Evolutionary conservation across 805 yeast species (phyloP).

Genomic region (Hemisphaericaspora nanyangensis): DNA sequence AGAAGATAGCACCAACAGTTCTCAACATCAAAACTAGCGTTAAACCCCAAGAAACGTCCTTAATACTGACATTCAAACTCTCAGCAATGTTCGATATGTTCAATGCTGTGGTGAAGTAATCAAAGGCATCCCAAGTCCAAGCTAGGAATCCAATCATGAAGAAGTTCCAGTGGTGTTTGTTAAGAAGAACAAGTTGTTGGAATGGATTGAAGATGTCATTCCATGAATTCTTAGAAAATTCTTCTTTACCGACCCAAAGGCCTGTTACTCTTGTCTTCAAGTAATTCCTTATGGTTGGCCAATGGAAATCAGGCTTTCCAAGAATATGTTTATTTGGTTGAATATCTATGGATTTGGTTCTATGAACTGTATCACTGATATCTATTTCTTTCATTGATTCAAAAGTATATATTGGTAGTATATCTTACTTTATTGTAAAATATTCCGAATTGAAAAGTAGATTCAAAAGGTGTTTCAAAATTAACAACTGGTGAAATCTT

Average conservation of each 20-base stretch:
- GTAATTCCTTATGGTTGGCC: conserved; percentile 21
- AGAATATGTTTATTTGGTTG: conserved; percentile 19
- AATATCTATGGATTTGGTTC: too few relatives aligned
- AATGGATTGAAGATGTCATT: conserved; percentile 43
- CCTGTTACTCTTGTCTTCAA: conserved; percentile 45
- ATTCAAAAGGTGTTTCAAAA: too few relatives aligned
- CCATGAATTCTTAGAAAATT: conserved; percentile 30
- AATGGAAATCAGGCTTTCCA: conserved; percentile 18
- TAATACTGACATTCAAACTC: conserved; percentile 38
- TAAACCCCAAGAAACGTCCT: conserved; percentile 66
- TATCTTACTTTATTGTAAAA: too few relatives aligned
- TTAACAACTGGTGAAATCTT: too few relatives aligned
- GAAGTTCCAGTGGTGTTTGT: conserved; percentile 48
- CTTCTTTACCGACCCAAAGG: conserved; percentile 43
- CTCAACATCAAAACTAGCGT: conserved; percentile 68
- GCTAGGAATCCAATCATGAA: conserved; percentile 57
- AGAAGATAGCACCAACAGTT: conserved; percentile 63
- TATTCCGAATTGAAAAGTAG: too few relatives aligned
- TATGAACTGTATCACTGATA: too few relatives aligned
- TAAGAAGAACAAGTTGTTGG: conserved; percentile 32
- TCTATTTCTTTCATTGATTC: too few relatives aligned
- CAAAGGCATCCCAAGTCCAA: conserved; percentile 73
- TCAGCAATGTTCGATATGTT: conserved; percentile 49
- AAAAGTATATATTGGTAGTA: too few relatives aligned
- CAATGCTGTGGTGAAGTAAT: conserved; percentile 60